phyloP scores from a whole-genome alignment of 768 basidiomycete species.

The Podaxis mareebaensis region DNA sequence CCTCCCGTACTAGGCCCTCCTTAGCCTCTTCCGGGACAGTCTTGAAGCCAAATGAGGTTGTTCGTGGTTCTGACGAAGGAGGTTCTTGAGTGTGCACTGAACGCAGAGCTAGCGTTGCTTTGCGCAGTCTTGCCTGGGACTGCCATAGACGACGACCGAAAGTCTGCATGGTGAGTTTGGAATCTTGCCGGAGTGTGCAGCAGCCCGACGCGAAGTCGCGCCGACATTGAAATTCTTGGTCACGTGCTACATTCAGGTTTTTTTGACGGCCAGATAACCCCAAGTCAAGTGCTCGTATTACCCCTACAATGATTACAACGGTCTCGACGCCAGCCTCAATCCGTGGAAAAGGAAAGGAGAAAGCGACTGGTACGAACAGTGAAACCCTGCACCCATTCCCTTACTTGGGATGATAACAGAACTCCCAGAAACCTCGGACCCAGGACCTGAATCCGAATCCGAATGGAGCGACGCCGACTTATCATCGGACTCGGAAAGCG shows the following conservation, averaged over 20 bases:
- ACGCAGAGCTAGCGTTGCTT: conserved; percentile 24
- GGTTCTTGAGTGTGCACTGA: conserved; percentile 16
- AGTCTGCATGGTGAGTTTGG: conserved; percentile 25
- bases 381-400: background rate
- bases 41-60: conserved; percentile 92
- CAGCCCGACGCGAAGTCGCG: background rate
- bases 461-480: conserved; percentile 25
- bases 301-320: conserved; percentile 19
- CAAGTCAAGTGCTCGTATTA: background rate
- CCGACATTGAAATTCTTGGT: conserved; percentile 7
- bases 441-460: conserved; percentile 40
- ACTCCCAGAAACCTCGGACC: conserved; percentile 23
- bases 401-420: conserved; percentile 16
- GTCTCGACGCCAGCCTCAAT: conserved; percentile 2
- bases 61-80: conserved; percentile 32
- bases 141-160: conserved; percentile 23
- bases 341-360: conserved; percentile 47
- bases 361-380: conserved; percentile 33
- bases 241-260: conserved; percentile 10
- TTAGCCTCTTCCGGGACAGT: conserved; percentile 86
- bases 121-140: conserved; percentile 19
- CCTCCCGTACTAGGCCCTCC: conserved; percentile 86
- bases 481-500: conserved; percentile 5
- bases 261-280: background rate
- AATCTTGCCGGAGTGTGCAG: too few relatives aligned